These are phyloP conservation scores for Pseudodiploospora longispora DNA, from an alignment of 2,329 filamentous ascomycete species.

Conservation along the genomic window DNA sequence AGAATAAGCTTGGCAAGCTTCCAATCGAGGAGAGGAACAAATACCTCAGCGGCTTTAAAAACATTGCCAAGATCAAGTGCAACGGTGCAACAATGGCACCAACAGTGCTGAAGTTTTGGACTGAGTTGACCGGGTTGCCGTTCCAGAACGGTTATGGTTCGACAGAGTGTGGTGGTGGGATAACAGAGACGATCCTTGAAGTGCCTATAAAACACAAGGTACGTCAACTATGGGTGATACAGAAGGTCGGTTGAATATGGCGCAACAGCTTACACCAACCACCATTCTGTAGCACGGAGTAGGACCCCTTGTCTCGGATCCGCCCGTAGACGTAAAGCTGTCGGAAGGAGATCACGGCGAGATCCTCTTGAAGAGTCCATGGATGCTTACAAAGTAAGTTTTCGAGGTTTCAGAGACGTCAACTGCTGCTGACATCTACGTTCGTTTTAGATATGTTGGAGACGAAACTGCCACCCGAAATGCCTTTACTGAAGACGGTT, in stretches of 20 bases:
- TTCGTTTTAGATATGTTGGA: neutral
- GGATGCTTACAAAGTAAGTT: slow-evolving; percentile 12
- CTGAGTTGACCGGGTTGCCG: slow-evolving; percentile 3
- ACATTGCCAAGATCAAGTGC: slow-evolving; percentile 1
- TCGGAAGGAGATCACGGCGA: slow-evolving; percentile 13
- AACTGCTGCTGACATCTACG: no score
- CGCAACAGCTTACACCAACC: no score
- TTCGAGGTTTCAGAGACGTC: no score
- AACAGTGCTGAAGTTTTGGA: slow-evolving; percentile 10
- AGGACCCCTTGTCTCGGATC: no score
- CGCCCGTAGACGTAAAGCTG: slow-evolving; percentile 6
- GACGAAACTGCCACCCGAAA: neutral
- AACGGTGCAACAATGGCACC: slow-evolving; percentile 5
- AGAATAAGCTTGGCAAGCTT: neutral
- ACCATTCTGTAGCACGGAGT: no score
- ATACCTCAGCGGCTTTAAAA: slow-evolving; percentile 6
- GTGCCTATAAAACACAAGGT: neutral
- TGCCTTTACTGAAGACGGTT: slow-evolving; percentile 1
- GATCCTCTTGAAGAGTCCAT: slow-evolving; percentile 11
- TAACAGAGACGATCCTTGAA: slow-evolving; percentile 1
- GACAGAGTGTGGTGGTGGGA: slow-evolving; percentile 8
- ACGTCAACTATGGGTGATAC: no score
- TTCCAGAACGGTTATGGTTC: slow-evolving; percentile 11
- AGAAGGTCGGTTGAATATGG: no score
- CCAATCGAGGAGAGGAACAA: slow-evolving; percentile 4